Evolutionary conservation across 202 grass and related monocot genomes (phyloP).

Genomic region (Panicum virgatum): DNA sequence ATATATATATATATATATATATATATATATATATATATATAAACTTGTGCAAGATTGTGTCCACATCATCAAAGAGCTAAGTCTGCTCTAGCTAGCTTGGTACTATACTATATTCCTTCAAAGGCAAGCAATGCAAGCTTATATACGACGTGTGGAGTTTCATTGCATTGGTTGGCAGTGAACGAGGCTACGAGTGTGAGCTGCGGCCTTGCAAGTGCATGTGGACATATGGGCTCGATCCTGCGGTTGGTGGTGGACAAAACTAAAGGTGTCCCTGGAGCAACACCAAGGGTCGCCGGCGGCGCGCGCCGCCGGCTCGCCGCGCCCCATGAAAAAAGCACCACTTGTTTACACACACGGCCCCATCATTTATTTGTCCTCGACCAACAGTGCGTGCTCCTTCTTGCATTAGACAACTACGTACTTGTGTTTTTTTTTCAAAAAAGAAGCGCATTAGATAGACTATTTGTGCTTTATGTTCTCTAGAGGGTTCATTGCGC

Average conservation of each 20-base stretch:
- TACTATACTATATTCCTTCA: too few species aligned
- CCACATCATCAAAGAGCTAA: too few species aligned
- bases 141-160: too few species aligned
- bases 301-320: not conserved
- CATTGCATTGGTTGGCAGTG: too few species aligned
- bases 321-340: not conserved
- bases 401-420: not conserved
- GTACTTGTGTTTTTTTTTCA: too few species aligned
- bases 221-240: not conserved
- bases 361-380: not conserved
- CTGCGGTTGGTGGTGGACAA: not conserved
- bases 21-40: too few species aligned
- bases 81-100: too few species aligned
- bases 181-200: too few species aligned
- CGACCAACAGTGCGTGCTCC: not conserved
- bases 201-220: not conserved
- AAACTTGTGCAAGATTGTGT: too few species aligned
- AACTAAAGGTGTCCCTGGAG: not conserved
- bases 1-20: too few species aligned
- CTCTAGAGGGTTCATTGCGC: not conserved
- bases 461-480: not conserved
- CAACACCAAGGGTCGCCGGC: conserved; percentile 11
- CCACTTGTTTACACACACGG: not conserved
- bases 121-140: too few species aligned
- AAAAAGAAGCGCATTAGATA: too few species aligned